phyloP scores from a whole-genome alignment of 257 asterid genomes.

The Cordia subcordata region DNA sequence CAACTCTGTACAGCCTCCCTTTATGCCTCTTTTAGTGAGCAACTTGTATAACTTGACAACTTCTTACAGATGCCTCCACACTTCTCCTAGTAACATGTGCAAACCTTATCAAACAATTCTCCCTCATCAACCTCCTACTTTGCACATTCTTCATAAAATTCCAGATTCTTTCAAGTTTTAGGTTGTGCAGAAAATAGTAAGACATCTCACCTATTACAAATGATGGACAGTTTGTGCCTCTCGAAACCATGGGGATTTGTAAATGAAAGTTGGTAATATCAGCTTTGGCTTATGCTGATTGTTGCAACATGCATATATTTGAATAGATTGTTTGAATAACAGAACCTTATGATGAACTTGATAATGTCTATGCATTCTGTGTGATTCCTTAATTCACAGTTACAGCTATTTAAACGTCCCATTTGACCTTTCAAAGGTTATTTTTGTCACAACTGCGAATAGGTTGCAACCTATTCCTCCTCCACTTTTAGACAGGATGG shows the following conservation, averaged over 20 bases:
- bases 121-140: background rate
- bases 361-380: background rate
- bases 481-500: constrained; percentile 95
- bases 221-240: no score
- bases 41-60: no score
- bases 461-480: constrained; percentile 94
- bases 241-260: no score
- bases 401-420: constrained; percentile 94
- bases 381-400: constrained; percentile 55
- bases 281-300: no score
- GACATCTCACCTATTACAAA: background rate
- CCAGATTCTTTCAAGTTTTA: background rate
- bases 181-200: background rate
- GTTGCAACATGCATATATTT: no score
- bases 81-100: no score
- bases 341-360: background rate
- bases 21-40: no score
- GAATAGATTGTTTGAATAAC: no score
- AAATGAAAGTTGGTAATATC: background rate
- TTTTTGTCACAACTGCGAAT: constrained; percentile 98
- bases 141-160: background rate
- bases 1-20: no score
- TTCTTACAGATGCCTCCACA: no score
- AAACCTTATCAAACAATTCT: no score
- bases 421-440: constrained; percentile 93